Base-by-base conservation (phyloP, 345 rosid species). In the Gossypium stocksii region DNA sequence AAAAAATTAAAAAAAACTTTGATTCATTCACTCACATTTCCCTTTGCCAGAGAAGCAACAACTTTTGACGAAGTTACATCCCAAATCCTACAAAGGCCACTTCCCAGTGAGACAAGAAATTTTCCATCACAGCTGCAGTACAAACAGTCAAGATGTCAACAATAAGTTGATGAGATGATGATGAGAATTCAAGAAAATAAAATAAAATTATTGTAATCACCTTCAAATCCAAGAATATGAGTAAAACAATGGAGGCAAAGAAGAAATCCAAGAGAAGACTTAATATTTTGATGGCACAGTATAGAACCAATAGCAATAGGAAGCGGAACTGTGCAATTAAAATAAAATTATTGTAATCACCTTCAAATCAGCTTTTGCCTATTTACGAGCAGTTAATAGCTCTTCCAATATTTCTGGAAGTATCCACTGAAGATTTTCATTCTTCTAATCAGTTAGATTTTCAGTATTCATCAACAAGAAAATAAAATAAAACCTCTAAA, bases 341-440 rank as follows among this genome's bases (percentile, higher is more conserved):
- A 72, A 38, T 29, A 73, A 76, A 41, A 65, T 48, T 60, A 56
- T 57, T 22, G 66, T 27, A 81, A 56, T 76, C 78, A 90, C 98
- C 96, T 93, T 93, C 78, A 95, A 76, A 83, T 95, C 99, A 41
- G 94, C 93, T 85, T 93, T 95, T 71, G 99, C 98, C 86, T 93
- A 87, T 86, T 86, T 95, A 56, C 99, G 97, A 75, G 99, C 99
- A 73, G 86, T 61, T 78, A 95, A 77, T 54, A 95, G 83, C 81
- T 93, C 99, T 89, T 93, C 99, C 49, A 95, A 98, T 80, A 95
- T 95, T 85, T 95, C 99, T 75, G 99, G 99, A 82, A 95, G 98
- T 76, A 95, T 89, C 76, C 98, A 97, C 98, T 95, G 85, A 68
- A 85, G 17, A 84, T 10, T 22, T 68, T 34, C 46, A 77, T 72